These are phyloP conservation scores for Psilocybe cyanescens DNA, from an alignment of 768 basidiomycete genomes.

Conservation along the genomic window DNA sequence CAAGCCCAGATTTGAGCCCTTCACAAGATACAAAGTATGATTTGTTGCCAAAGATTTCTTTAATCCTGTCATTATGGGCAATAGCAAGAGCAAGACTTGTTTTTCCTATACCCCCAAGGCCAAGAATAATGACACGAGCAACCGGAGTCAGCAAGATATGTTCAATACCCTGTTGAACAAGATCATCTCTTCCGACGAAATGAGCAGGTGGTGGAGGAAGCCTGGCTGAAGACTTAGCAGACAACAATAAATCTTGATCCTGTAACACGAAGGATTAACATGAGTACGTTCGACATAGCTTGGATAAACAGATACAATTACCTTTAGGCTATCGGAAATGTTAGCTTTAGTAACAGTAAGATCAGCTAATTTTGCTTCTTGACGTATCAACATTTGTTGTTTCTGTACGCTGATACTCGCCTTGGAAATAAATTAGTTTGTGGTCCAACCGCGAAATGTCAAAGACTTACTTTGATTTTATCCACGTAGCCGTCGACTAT, in stretches of 20 bases:
- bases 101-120: conserved; percentile 4
- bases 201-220: neutral
- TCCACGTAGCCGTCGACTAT: neutral
- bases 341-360: neutral
- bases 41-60: neutral
- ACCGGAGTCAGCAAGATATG: neutral
- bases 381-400: neutral
- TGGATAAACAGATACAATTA: neutral
- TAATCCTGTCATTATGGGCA: neutral
- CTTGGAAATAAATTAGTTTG: neutral
- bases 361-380: neutral
- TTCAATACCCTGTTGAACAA: neutral
- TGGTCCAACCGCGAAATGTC: neutral
- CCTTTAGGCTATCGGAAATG: neutral
- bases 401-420: neutral
- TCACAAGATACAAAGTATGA: conserved; percentile 10
- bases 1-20: conserved; percentile 4
- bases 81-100: conserved; percentile 3
- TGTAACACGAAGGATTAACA: neutral
- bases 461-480: neutral
- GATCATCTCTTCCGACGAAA: conserved; percentile 13
- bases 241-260: neutral
- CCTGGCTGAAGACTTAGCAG: neutral
- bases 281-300: neutral
- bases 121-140: neutral